Conservation (phyloP, 73 alveolate genomes). For the Uronychia setigera region DNA sequence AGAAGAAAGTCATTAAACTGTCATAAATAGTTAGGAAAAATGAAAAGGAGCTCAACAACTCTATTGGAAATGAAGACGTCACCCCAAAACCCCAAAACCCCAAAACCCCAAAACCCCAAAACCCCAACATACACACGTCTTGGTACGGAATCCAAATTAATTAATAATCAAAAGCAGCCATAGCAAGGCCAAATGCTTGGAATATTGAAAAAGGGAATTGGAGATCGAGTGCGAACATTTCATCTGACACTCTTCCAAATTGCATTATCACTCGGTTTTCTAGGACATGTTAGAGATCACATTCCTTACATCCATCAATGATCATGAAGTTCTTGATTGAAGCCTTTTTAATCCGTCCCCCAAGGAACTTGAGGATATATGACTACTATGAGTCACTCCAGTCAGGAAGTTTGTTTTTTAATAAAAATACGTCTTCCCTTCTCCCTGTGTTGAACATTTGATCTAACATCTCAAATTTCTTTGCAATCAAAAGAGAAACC, state of each 20-base stretch:
- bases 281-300: conserved; percentile 4
- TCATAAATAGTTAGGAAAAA: too few species aligned
- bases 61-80: too few species aligned
- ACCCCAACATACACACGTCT: too few species aligned
- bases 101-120: too few species aligned
- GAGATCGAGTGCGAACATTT: conserved; percentile 28
- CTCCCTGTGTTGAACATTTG: neutral
- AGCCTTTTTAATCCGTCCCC: conserved; percentile 44
- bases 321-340: conserved; percentile 41
- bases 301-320: conserved; percentile 41
- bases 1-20: too few species aligned
- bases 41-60: too few species aligned
- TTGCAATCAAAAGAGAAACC: neutral
- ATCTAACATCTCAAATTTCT: neutral
- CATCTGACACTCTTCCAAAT: conserved; percentile 31
- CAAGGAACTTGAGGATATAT: neutral
- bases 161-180: conserved; percentile 43
- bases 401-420: neutral
- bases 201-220: conserved; percentile 38
- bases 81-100: too few species aligned
- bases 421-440: neutral
- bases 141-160: too few species aligned
- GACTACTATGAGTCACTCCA: neutral
- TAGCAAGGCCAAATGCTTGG: conserved; percentile 53
- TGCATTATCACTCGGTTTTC: conserved; percentile 6